phyloP scores from a whole-genome alignment of 2,329 filamentous ascomycete genomes.

The Orbilia quercus region DNA sequence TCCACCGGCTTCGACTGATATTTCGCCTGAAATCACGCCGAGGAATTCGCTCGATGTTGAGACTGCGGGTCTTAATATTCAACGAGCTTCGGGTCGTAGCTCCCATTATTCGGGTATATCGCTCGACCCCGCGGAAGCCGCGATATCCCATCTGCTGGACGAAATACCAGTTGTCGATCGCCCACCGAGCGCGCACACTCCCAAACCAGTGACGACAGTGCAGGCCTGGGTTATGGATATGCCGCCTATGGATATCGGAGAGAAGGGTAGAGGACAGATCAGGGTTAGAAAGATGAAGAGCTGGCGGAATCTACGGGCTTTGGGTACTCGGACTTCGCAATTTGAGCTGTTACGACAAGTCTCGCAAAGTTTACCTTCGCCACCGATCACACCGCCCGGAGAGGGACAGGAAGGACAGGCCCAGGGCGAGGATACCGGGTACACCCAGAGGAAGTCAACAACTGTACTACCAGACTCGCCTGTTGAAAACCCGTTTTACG shows the following conservation, averaged over 20 bases:
- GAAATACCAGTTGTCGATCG: constrained; percentile 47
- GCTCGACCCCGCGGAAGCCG: constrained; percentile 31
- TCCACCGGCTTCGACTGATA: constrained; percentile 38
- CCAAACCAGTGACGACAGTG: constrained; percentile 43
- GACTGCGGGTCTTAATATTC: neutral
- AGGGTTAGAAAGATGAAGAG: constrained; percentile 52
- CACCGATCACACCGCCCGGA: constrained; percentile 50
- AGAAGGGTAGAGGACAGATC: constrained; percentile 15
- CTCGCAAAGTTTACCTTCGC: constrained; percentile 34
- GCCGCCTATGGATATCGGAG: constrained; percentile 19
- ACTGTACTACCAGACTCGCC: constrained; percentile 37
- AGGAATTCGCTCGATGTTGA: constrained; percentile 39
- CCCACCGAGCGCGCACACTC: constrained; percentile 29
- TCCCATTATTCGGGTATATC: constrained; percentile 26
- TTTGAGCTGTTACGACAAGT: constrained; percentile 34
- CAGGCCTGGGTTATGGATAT: constrained; percentile 55
- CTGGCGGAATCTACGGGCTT: constrained; percentile 49
- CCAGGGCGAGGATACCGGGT: neutral
- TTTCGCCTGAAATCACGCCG: constrained; percentile 47
- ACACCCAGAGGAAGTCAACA: constrained; percentile 10
- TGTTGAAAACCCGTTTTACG: constrained; percentile 51
- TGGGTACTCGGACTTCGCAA: constrained; percentile 42
- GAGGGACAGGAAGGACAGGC: constrained; percentile 5
- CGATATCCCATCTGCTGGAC: constrained; percentile 26
- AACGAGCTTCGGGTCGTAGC: constrained; percentile 27